phyloP scores from a whole-genome alignment of 2,329 filamentous ascomycete species.

The Aureobasidium mangrovei region DNA sequence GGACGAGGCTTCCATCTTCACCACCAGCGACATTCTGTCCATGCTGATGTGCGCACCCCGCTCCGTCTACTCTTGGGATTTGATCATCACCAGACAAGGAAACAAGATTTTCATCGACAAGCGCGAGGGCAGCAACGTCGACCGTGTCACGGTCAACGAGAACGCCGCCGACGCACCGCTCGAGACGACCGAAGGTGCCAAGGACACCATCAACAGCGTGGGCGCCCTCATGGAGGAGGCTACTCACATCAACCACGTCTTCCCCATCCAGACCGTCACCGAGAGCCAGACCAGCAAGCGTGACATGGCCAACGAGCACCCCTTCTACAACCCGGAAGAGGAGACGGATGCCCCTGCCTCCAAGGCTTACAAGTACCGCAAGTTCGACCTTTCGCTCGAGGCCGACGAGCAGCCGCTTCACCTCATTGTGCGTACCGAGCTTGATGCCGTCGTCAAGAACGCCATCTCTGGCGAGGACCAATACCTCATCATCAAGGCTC shows the following conservation, averaged over 20 bases:
- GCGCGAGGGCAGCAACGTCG: conserved; percentile 85
- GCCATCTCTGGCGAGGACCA: conserved; percentile 86
- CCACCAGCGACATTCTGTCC: conserved; percentile 91
- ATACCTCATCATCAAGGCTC: conserved; percentile 82
- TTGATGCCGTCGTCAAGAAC: conserved; percentile 95
- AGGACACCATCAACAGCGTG: conserved; percentile 94
- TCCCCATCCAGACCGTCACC: conserved; percentile 86
- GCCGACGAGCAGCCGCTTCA: conserved; percentile 86
- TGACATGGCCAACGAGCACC: conserved; percentile 80
- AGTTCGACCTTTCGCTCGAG: conserved; percentile 90
- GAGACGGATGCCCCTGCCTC: conserved; percentile 89
- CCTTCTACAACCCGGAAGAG: conserved; percentile 91
- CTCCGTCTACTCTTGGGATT: conserved; percentile 96
- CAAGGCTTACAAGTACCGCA: conserved; percentile 97
- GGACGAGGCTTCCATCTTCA: conserved; percentile 92
- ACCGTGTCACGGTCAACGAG: conserved; percentile 98
- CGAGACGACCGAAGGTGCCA: conserved; percentile 83
- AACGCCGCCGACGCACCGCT: conserved; percentile 93
- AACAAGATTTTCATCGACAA: conserved; percentile 99
- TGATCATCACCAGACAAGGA: conserved; percentile 84
- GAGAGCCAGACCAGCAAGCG: conserved; percentile 73
- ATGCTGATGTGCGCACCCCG: conserved; percentile 99
- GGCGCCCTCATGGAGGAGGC: conserved; percentile 87
- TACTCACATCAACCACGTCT: conserved; percentile 99
- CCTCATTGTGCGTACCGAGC: conserved; percentile 85